Evolutionary conservation across 129 eudicot genomes (phyloP).

Genomic region (Solidago caesia): DNA sequence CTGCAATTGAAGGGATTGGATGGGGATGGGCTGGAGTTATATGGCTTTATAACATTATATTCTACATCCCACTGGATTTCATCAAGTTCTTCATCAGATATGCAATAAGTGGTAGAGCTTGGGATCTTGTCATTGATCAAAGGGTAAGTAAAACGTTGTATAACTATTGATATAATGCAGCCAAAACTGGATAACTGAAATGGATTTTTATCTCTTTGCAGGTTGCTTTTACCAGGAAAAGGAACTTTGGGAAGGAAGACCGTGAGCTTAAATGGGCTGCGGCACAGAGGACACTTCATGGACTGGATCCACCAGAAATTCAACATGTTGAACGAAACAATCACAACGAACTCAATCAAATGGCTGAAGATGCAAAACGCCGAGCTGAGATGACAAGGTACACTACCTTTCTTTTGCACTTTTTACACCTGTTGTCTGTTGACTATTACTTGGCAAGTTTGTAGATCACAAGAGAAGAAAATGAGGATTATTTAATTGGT

Average conservation of each 20-base stretch:
- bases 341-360: slow-evolving; percentile 57
- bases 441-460: too few species aligned
- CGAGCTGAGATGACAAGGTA: slow-evolving; percentile 85
- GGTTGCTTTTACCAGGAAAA: slow-evolving; percentile 75
- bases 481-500: too few species aligned
- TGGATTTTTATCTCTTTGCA: slow-evolving; percentile 24
- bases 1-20: slow-evolving; percentile 78
- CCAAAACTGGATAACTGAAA: neutral
- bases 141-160: slow-evolving; percentile 38
- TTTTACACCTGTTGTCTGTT: neutral
- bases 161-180: neutral
- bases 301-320: slow-evolving; percentile 60
- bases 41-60: slow-evolving; percentile 65
- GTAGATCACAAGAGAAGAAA: too few species aligned
- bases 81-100: slow-evolving; percentile 63
- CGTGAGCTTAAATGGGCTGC: slow-evolving; percentile 82
- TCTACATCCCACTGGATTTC: slow-evolving; percentile 67
- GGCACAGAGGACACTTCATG: slow-evolving; percentile 69
- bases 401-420: neutral
- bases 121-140: slow-evolving; percentile 76
- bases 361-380: slow-evolving; percentile 73
- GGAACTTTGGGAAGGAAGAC: slow-evolving; percentile 72
- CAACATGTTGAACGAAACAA: slow-evolving; percentile 41
- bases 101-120: slow-evolving; percentile 64
- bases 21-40: slow-evolving; percentile 92